A percentile compares a stretch with the other conserved stretches of the same genome.
Conservation (phyloP, 805 yeast genomes). For the Metschnikowia cubensis region DNA sequence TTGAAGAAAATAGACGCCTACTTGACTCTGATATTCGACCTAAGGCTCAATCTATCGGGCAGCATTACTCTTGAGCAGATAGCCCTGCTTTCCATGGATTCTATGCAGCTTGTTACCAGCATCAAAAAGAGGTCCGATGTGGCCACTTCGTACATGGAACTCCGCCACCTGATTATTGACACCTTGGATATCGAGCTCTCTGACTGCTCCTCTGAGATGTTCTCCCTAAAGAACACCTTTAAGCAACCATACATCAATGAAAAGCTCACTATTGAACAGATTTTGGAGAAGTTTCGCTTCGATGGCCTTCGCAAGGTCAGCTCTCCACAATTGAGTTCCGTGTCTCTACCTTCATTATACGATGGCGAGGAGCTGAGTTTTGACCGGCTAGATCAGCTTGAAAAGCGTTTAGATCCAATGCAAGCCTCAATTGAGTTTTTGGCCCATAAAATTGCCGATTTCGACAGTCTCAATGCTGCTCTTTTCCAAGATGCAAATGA, state of each 20-base stretch:
- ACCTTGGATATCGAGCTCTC: conserved; percentile 7
- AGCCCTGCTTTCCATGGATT: conserved; percentile 6
- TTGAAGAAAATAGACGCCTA: conserved; percentile 3
- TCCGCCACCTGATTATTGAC: conserved; percentile 6
- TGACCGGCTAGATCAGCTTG: not conserved
- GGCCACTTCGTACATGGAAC: conserved; percentile 9
- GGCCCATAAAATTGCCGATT: conserved; percentile 6
- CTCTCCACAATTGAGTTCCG: not conserved
- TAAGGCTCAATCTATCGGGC: not conserved
- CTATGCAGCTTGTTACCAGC: conserved; percentile 6
- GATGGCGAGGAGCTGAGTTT: not conserved
- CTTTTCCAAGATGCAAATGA: not conserved
- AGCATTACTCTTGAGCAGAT: not conserved
- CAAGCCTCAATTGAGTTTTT: conserved; percentile 13
- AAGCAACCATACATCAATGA: not conserved
- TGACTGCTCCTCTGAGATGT: conserved; percentile 3
- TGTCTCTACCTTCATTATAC: not conserved
- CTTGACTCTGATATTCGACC: conserved; percentile 1
- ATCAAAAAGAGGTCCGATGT: conserved; percentile 4
- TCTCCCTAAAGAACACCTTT: not conserved
- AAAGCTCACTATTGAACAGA: conserved; percentile 5
- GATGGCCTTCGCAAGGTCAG: not conserved
- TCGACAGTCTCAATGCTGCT: conserved; percentile 1
- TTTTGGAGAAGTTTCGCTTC: conserved; percentile 5
- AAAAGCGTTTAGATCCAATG: conserved; percentile 5